Evolutionary conservation across 208 protist genomes (phyloP), one percentile per base, ranked within the genome.

Genomic region (Wallacemonas sp.): DNA sequence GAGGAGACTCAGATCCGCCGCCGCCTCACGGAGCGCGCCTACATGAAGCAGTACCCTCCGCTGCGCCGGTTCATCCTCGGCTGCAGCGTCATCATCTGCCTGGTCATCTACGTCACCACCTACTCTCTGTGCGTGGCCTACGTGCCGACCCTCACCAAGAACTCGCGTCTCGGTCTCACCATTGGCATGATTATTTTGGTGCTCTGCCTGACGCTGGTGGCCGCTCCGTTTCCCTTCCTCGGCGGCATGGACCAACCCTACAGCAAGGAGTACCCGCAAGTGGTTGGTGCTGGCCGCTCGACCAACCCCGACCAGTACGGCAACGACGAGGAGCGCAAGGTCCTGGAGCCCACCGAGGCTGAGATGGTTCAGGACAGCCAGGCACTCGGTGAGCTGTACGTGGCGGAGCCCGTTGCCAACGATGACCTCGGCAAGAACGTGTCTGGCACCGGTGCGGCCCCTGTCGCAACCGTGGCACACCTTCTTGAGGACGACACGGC

Each of bases 1-100:
- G 36, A 72, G 65, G 39, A 65, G 45, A 57, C 45, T 25, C 52
- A 67, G 64, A 45, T 65, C 52, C 77, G 79, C 10, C 72, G 65
- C 23, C 67, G 63, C 49, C 63, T 77, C 41, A 87, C 80, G 38
- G 72, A 79, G 57, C 61, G 74, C 4, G 68, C 79, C 42, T 91
- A 91, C 71, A 65, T 87, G 66, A 85, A 68, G 28, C 78, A 91
- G 61, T 41, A 67, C 25, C 69, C 84, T 8, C 75, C 84, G n/a
- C 55, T 76, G 62, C 54, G 32, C 11, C 80, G 84, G 39, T 75
- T 91, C 29, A 66, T 65, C 45, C 26, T 82, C 31, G 84, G 76
- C 11, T 82, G 72, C 54, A 31, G 44, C 23, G 57, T 84, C 39
- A 72, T 91, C 22, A 31, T 76, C 26, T 32, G 33, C 20, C 69